These are phyloP conservation scores for Coemansia sp. DNA, from an alignment of 192 early-diverging fungal genomes.

Conservation along the genomic window DNA sequence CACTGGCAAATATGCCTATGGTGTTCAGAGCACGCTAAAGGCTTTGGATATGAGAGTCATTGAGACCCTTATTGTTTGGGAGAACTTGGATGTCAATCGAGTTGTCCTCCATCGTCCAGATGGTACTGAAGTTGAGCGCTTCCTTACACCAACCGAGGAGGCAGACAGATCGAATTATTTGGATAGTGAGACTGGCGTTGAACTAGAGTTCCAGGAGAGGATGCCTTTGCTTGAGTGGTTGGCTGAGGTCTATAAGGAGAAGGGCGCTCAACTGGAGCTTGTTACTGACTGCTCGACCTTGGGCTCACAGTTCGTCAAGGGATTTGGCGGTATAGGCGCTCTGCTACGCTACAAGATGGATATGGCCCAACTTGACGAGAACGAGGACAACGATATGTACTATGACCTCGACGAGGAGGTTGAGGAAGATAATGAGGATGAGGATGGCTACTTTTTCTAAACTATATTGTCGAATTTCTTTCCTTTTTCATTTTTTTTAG, in stretches of 20 bases:
- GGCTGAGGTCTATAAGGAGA: constrained; percentile 94
- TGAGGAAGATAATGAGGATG: constrained; percentile 18
- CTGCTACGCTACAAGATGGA: constrained; percentile 91
- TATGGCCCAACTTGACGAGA: constrained; percentile 67
- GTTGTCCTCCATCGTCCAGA: constrained; percentile 73
- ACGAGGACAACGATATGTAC: constrained; percentile 69
- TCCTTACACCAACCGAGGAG: constrained; percentile 84
- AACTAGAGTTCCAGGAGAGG: constrained; percentile 80
- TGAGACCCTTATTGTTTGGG: constrained; percentile 94
- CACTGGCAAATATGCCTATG: constrained; percentile 93
- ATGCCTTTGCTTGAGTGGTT: constrained; percentile 91
- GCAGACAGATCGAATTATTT: constrained; percentile 70
- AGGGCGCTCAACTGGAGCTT: constrained; percentile 86
- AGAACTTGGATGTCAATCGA: constrained; percentile 81
- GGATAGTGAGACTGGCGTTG: constrained; percentile 63
- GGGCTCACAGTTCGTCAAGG: constrained; percentile 94
- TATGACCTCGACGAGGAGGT: constrained; percentile 33
- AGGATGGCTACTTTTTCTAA: constrained; percentile 21
- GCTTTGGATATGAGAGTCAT: constrained; percentile 92
- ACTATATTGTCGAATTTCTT: background rate
- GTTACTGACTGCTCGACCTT: constrained; percentile 92
- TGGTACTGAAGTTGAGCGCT: constrained; percentile 65
- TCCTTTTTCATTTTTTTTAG: background rate
- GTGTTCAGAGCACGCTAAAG: constrained; percentile 92
- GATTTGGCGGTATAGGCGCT: constrained; percentile 96